Base-by-base conservation (phyloP, 1,139 yeast genomes). In the Zhuliangozyma parablackwelliae region DNA sequence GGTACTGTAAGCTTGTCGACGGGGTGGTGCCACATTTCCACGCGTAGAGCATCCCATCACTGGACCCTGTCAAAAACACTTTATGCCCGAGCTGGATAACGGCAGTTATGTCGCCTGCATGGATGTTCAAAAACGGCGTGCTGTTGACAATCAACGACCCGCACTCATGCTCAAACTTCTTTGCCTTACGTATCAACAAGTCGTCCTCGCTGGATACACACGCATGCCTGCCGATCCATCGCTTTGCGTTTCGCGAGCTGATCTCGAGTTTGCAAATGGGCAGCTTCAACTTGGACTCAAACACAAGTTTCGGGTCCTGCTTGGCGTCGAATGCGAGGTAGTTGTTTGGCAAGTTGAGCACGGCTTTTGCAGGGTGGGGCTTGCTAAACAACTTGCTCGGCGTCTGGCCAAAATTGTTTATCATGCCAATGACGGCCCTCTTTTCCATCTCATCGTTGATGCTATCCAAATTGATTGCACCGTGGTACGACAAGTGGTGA, bases 331-430 rank as follows among this genome's bases (percentile, higher is more conserved):
- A 25, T 3, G 64, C 55, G 32, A 67, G 45, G 37, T 69, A 68
- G 35, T 54, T 49, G 40, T 61, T 61, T 2, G 75, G 68, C 13
- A 61, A 40, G 40, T 59, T 62, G 30, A 63, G 52, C 0, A 69
- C 64, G 2, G 69, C 75, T 34, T 72, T 69, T 29, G 52, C 45
- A 1, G 83, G 80, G 55, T 87, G 96, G 0, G 88, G 80, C 39
- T 68, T 71, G 8, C 59, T 63, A 49, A 87, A 86, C 10, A 87
- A 62, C 47, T 82, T 85, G 33, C 72, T 54, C 1, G 96, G 96
- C 0, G 95, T 87, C 54, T 87, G 96, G 0, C 96, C 96, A 65
- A 87, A 87, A 56, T 87, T 87, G 53, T 87, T 90, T 33, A 87
- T 87, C 53, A 84, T 83, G 1, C 95, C 90, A 25, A 87, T 82